Base-by-base conservation (phyloP, 73 alveolate species). In the Paramecium octaurelia region DNA sequence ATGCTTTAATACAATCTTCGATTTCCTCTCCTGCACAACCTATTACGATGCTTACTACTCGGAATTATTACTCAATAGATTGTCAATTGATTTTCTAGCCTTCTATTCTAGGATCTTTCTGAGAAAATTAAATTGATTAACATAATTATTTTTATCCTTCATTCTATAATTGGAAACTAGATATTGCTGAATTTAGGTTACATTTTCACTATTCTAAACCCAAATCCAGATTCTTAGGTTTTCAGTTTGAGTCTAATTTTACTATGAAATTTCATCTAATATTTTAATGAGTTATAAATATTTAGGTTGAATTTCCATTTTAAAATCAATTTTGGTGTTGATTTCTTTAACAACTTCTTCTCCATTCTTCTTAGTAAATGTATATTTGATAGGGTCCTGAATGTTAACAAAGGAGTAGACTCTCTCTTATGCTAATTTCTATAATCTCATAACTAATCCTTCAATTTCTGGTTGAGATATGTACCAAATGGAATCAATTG, bases 211-310 rank as follows among this genome's bases (percentile, higher is more conserved):
- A 80, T 80, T 80, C 24, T 46, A 10, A 10, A 48, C 91, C 91
- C 91, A 80, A 38, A 80, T 46, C 91, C 91, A 80, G 10, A 80
- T 80, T 80, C 91, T 80, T 43, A 38, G 0, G 21, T 75, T 35
- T 75, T 75, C 42, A 64, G 34, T 18, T 54, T 64, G 27, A 27
- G 21, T 11, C 12, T 64, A 27, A 64, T 27, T 75, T 29, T 35
- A 14, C 18, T n/a, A 2, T 18, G 38, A 75, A 35, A 75, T 75
- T 3, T 75, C 40, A 35, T 75, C 59, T 10, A 75, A 20, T 3
- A 38, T 38, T 75, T 38, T 38, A 18, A 12, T 11, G 7, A 75
- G 88, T 38, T 38, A 23, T 10, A 29, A 31, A 42, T 29, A 38
- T 75, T 75, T 75, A 38, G 64, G 10, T 75, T 75, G 12, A 6